Conservation (phyloP, 1,139 yeast genomes). For the Nakaseomyces bracarensis region DNA sequence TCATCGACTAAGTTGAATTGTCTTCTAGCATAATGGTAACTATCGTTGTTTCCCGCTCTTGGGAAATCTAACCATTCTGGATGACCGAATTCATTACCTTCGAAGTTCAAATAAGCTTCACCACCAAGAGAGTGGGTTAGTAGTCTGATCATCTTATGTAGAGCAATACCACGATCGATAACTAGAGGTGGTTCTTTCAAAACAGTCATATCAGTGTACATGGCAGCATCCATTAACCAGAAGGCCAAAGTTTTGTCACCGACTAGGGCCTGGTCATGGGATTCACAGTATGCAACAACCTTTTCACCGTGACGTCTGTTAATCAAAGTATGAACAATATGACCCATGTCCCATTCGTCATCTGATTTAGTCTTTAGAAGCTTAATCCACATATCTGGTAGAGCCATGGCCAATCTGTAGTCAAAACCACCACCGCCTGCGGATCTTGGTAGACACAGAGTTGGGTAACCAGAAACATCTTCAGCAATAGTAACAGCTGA, state of each 20-base stretch:
- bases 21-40: conserved; percentile 89
- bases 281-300: conserved; percentile 88
- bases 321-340: conserved; percentile 71
- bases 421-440: conserved; percentile 91
- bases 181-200: conserved; percentile 65
- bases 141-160: conserved; percentile 84
- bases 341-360: conserved; percentile 87
- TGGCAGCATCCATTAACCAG: conserved; percentile 97
- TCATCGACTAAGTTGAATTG: conserved; percentile 85
- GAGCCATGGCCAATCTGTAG: conserved; percentile 90
- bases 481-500: conserved; percentile 82
- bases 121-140: conserved; percentile 87
- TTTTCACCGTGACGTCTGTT: conserved; percentile 85
- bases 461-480: conserved; percentile 97
- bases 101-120: conserved; percentile 90
- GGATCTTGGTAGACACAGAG: conserved; percentile 65
- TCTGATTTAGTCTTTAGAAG: conserved; percentile 72
- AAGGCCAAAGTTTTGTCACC: conserved; percentile 96
- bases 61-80: conserved; percentile 99
- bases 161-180: conserved; percentile 79
- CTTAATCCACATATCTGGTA: conserved; percentile 99
- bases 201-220: conserved; percentile 92
- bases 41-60: conserved; percentile 75
- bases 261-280: conserved; percentile 95
- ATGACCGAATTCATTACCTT: conserved; percentile 97